These are phyloP conservation scores for Termitomyces sp. DNA, from an alignment of 768 basidiomycete species.

Conservation along the genomic window DNA sequence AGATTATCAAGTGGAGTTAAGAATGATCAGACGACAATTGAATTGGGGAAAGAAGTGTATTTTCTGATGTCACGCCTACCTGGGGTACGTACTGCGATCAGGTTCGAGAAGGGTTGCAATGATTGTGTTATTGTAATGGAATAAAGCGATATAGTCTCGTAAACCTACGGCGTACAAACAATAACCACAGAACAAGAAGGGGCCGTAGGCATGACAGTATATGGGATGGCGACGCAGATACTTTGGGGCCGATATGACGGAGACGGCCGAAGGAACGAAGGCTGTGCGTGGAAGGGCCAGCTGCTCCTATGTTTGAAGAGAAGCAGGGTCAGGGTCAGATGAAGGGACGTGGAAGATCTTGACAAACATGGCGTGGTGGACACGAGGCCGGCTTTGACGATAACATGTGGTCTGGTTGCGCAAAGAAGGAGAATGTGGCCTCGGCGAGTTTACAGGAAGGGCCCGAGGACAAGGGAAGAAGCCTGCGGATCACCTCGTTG, in stretches of 20 bases:
- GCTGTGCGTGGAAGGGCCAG: background rate
- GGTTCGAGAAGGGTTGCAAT: background rate
- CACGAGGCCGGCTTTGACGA: background rate
- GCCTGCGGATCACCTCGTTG: no score
- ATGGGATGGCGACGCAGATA: background rate
- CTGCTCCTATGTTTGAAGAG: background rate
- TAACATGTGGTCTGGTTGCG: background rate
- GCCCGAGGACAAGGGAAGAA: background rate
- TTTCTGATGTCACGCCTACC: background rate
- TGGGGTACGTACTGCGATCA: background rate
- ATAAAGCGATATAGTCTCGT: background rate
- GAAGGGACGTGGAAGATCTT: background rate
- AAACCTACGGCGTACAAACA: background rate
- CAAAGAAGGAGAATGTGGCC: background rate
- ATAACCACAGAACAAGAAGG: background rate
- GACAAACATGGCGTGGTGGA: background rate
- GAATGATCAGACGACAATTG: background rate
- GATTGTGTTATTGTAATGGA: background rate
- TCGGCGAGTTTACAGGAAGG: background rate
- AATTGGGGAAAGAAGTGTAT: background rate
- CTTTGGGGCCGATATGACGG: background rate
- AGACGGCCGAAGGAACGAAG: background rate
- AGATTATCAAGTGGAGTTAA: background rate
- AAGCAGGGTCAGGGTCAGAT: background rate
- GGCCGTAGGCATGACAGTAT: background rate